Percentiles rank a stretch among this genome's conserved stretches.
Conservation (phyloP, 495 filamentous ascomycete genomes). For the Sporormia fimetaria region DNA sequence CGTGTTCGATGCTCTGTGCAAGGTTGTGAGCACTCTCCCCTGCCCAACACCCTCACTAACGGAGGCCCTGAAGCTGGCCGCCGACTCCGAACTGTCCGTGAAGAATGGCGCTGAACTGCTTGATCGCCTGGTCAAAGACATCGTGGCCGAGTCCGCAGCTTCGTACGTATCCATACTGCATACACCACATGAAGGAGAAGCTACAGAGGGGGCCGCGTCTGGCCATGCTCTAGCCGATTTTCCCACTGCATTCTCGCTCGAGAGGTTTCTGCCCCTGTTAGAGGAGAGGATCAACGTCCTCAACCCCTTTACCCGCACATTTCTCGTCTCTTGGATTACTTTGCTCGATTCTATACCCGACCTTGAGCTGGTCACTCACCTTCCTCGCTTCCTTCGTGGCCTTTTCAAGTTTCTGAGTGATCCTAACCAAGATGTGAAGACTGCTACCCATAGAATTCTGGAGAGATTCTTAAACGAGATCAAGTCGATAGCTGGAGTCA, state of each 20-base stretch:
- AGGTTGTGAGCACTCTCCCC: constrained; percentile 44
- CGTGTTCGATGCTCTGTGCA: constrained; percentile 93
- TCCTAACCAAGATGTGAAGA: constrained; percentile 82
- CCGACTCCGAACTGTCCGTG: constrained; percentile 90
- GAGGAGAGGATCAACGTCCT: constrained; percentile 87
- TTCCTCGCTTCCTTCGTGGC: constrained; percentile 85
- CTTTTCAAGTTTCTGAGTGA: constrained; percentile 89
- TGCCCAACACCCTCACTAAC: constrained; percentile 2
- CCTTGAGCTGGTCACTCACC: constrained; percentile 81
- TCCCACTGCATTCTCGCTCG: constrained; percentile 86
- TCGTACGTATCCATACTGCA: constrained; percentile 88
- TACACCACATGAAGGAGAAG: constrained; percentile 39
- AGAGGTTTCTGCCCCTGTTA: constrained; percentile 81
- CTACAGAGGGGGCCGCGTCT: constrained; percentile 35
- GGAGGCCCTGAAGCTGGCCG: constrained; percentile 57
- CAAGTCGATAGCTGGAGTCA: constrained; percentile 82
- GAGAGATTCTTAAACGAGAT: constrained; percentile 91
- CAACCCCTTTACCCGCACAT: constrained; percentile 88
- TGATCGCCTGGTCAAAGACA: constrained; percentile 94
- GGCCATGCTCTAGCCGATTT: constrained; percentile 34
- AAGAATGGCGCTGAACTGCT: constrained; percentile 97
- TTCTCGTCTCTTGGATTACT: constrained; percentile 92
- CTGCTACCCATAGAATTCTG: constrained; percentile 78
- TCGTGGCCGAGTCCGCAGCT: constrained; percentile 90
- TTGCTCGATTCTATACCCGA: constrained; percentile 95